Base-by-base conservation (phyloP, 768 basidiomycete genomes). In the Mycena indigotica region DNA sequence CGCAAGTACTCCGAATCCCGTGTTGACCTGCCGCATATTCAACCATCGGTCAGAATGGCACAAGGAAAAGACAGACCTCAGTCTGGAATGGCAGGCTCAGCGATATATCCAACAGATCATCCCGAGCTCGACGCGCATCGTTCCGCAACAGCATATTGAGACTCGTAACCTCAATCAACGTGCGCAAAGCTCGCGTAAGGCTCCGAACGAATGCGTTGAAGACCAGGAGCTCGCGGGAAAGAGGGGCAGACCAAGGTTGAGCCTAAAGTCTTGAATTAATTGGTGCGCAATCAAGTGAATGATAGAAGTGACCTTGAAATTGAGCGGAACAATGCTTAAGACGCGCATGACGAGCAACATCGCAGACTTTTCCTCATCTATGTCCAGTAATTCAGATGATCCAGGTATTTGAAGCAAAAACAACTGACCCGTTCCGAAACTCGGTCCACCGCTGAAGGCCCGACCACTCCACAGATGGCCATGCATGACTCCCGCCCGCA, bases 201-300 rank as follows among this genome's bases (percentile, higher is more conserved):
- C 93, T 91, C 51, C 93, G 88, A 67, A 97, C 87, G 71, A 98
- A 98, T 48, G 95, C 94, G 79, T 99, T 99, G 84, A 98, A 99
- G 59, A 97, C 95, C 50, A 99, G 80, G 58, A 99, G 78, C 72
- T 98, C 96, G 59, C 97, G 90, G 65, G 96, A 98, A 49, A 99
- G 78, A 39, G 97, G 97, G 25, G 96, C 97, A 38, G 88, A 89
- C 97, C 97, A 99, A 63, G 91, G 85, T 71, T 89, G 89, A 30
- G 92, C 59, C 94, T 97, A 63, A 52, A 38, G 53, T 59, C 55
- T 28, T 51, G 15, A 28, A 26, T 51, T 24, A 54, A 35, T 13
- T 25, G 17, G 17, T 30, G 41, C 8, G 4, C 19, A 3, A 40
- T 8, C 6, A 44, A 51, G 29, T 40, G 17, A 60, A 44, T 19